A percentile compares a stretch with the other conserved stretches of the same genome.
Evolutionary conservation across 768 basidiomycete species (phyloP).

Genomic region (Dentipellis fragilis): DNA sequence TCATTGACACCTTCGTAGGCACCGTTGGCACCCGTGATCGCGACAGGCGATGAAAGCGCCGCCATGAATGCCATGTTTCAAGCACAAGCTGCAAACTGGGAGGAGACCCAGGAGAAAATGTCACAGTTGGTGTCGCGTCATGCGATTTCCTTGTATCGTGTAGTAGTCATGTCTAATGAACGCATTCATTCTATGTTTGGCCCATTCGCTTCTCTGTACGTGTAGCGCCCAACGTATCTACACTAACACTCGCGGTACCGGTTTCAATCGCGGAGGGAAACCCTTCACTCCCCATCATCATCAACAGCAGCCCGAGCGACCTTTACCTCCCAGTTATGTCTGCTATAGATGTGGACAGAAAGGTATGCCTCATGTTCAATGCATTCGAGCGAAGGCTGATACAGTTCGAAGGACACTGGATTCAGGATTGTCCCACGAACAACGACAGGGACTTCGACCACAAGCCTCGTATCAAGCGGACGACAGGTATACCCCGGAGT

Average conservation of each 20-base stretch:
- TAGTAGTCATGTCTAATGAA: conserved; percentile 75
- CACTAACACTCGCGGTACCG: conserved; percentile 54
- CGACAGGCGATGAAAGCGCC: conserved; percentile 77
- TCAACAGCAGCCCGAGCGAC: conserved; percentile 51
- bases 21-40: conserved; percentile 26
- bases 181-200: conserved; percentile 21
- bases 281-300: conserved; percentile 40
- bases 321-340: conserved; percentile 90
- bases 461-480: conserved; percentile 90
- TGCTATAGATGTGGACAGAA: conserved; percentile 98
- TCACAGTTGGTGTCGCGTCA: conserved; percentile 82
- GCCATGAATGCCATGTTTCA: conserved; percentile 98
- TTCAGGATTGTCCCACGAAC: conserved; percentile 97
- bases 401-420: conserved; percentile 80
- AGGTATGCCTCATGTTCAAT: conserved; percentile 38
- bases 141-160: conserved; percentile 43
- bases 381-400: background rate
- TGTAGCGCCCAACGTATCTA: conserved; percentile 62
- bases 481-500: conserved; percentile 95
- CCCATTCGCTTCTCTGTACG: background rate
- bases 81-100: conserved; percentile 90
- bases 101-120: conserved; percentile 99
- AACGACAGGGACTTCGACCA: conserved; percentile 93
- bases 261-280: conserved; percentile 48
- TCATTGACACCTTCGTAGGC: conserved; percentile 16